Percentiles rank a stretch among this genome's conserved stretches.
phyloP scores from a whole-genome alignment of 2,329 filamentous ascomycete genomes.

The Neofusicoccum sp. region DNA sequence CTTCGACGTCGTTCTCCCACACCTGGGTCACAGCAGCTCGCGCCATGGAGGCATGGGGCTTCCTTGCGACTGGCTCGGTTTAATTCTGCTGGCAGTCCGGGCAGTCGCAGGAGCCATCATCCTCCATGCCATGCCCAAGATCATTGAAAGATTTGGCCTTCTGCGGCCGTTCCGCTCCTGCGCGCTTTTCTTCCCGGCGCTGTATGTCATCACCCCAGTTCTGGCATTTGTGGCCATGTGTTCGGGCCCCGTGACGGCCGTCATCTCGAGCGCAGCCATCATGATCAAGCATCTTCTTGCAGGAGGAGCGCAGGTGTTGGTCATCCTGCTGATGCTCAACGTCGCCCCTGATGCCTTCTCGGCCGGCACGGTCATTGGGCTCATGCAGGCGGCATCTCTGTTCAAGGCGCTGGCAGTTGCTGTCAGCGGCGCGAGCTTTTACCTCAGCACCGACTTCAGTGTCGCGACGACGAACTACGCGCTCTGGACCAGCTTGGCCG shows the following conservation, averaged over 20 bases:
- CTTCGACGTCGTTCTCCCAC: constrained; percentile 53
- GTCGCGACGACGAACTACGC: constrained; percentile 48
- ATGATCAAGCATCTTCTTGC: constrained; percentile 48
- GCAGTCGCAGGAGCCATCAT: constrained; percentile 45
- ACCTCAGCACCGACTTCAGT: constrained; percentile 47
- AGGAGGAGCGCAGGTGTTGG: constrained; percentile 45
- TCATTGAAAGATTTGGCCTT: constrained; percentile 44
- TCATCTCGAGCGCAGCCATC: constrained; percentile 44
- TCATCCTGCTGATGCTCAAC: constrained; percentile 51
- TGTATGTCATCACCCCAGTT: constrained; percentile 45
- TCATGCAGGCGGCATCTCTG: constrained; percentile 50
- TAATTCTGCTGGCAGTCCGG: constrained; percentile 46
- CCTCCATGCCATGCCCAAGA: constrained; percentile 39
- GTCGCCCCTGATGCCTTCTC: constrained; percentile 51
- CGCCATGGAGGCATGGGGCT: constrained; percentile 50
- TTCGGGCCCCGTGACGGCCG: constrained; percentile 35
- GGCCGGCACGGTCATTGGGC: constrained; percentile 51
- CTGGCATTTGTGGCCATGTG: constrained; percentile 41
- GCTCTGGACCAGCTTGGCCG: constrained; percentile 47
- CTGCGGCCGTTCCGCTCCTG: constrained; percentile 47
- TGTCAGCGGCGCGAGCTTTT: constrained; percentile 49
- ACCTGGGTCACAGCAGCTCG: constrained; percentile 50
- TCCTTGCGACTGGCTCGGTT: constrained; percentile 48
- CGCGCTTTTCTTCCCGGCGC: constrained; percentile 42
- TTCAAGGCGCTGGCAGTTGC: constrained; percentile 52